Evolutionary conservation across 768 basidiomycete species (phyloP).

Genomic region (Auriculariales sp.): DNA sequence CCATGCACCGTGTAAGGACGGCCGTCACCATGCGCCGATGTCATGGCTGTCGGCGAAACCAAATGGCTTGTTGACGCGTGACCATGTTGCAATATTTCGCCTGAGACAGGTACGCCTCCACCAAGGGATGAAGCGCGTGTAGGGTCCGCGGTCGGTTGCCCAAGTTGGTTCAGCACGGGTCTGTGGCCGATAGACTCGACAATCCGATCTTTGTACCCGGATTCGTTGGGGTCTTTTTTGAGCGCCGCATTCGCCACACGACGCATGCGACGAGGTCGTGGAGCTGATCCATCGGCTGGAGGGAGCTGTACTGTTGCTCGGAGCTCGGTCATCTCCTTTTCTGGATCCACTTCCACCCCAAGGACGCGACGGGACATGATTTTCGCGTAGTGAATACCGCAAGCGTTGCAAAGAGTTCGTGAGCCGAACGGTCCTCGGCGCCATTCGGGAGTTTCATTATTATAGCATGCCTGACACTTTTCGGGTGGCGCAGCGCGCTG

Average conservation of each 20-base stretch:
- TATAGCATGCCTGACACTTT: constrained; percentile 80
- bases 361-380: background rate
- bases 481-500: constrained; percentile 76
- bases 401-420: constrained; percentile 72
- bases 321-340: background rate
- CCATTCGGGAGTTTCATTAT: constrained; percentile 83
- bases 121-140: background rate
- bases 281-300: background rate
- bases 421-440: constrained; percentile 74
- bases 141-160: background rate
- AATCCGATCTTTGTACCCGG: too few relatives aligned
- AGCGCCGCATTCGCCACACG: background rate
- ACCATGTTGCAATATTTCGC: too few relatives aligned
- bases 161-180: too few relatives aligned
- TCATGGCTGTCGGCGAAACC: too few relatives aligned
- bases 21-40: too few relatives aligned
- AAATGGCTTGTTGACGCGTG: too few relatives aligned
- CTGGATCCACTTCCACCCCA: background rate
- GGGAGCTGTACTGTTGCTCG: background rate
- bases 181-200: too few relatives aligned
- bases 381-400: constrained; percentile 36
- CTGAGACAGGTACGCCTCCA: too few relatives aligned
- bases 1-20: too few relatives aligned
- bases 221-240: background rate
- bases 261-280: background rate